phyloP scores from a whole-genome alignment of 192 early-diverging fungal species.

The Coemansia sp. region DNA sequence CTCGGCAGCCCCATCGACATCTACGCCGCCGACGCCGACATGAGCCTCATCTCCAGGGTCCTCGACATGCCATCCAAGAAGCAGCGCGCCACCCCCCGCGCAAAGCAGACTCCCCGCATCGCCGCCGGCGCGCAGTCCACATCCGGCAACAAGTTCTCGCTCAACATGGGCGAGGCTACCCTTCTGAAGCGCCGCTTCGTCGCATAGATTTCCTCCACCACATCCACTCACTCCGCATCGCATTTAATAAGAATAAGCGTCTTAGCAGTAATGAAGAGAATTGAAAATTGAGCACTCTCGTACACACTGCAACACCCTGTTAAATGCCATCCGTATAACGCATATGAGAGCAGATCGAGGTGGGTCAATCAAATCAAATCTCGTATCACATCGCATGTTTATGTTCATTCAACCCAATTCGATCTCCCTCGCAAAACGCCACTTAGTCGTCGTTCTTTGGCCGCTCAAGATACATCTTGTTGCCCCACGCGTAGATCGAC shows the following conservation, averaged over 20 bases:
- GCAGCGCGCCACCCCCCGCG: conserved; percentile 29
- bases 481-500: conserved; percentile 51
- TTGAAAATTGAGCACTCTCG: no score
- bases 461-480: conserved; percentile 43
- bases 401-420: not conserved
- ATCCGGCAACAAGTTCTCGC: conserved; percentile 29
- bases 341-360: no score
- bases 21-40: conserved; percentile 48
- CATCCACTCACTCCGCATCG: no score
- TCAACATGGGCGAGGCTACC: conserved; percentile 54
- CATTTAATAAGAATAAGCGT: no score
- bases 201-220: conserved; percentile 19
- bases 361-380: no score
- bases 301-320: no score
- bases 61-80: conserved; percentile 51
- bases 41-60: conserved; percentile 49
- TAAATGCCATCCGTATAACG: no score
- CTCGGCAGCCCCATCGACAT: conserved; percentile 53
- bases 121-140: conserved; percentile 1
- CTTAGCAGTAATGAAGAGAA: no score
- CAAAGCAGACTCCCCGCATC: conserved; percentile 14
- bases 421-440: conserved; percentile 3
- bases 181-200: conserved; percentile 52
- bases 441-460: conserved; percentile 27
- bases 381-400: no score